These are phyloP conservation scores for Geoglossum cookeanum DNA, from an alignment of 2,329 filamentous ascomycete genomes.

Conservation along the genomic window DNA sequence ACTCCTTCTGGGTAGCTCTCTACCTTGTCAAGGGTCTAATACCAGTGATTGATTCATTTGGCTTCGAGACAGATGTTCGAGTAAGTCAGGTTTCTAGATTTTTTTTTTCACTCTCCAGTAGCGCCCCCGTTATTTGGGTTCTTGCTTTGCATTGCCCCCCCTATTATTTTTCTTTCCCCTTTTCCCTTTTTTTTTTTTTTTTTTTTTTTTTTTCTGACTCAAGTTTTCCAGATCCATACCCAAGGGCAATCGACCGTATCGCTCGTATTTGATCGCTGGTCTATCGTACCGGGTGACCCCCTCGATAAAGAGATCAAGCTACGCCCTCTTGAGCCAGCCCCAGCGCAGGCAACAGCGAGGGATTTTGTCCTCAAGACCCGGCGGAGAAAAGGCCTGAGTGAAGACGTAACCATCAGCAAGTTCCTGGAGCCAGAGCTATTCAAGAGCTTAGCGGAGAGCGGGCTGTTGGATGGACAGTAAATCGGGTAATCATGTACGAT, in stretches of 20 bases:
- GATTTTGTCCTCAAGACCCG: conserved; percentile 97
- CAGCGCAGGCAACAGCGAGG: conserved; percentile 71
- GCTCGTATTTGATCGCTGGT: conserved; percentile 91
- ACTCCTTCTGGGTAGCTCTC: conserved; percentile 30
- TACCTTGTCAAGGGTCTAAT: conserved; percentile 83
- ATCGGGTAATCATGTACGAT: no score
- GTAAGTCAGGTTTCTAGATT: conserved; percentile 11
- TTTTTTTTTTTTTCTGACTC: neutral
- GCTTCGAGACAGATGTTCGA: conserved; percentile 90
- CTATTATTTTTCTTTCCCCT: no score
- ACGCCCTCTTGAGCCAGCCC: conserved; percentile 70
- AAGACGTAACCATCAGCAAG: conserved; percentile 89
- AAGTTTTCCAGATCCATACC: conserved; percentile 48
- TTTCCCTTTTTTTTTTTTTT: no score
- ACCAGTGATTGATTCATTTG: conserved; percentile 92
- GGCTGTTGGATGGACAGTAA: conserved; percentile 46
- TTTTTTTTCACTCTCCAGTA: neutral
- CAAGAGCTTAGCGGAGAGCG: conserved; percentile 70
- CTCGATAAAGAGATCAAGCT: conserved; percentile 72
- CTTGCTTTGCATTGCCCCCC: neutral
- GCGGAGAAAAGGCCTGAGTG: conserved; percentile 77
- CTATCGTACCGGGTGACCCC: conserved; percentile 85
- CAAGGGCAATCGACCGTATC: conserved; percentile 81
- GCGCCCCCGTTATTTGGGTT: neutral
- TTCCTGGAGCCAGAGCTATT: conserved; percentile 93